These are phyloP conservation scores for Pyrenochaeta sp. DNA, from an alignment of 2,329 filamentous ascomycete species.

Conservation along the genomic window DNA sequence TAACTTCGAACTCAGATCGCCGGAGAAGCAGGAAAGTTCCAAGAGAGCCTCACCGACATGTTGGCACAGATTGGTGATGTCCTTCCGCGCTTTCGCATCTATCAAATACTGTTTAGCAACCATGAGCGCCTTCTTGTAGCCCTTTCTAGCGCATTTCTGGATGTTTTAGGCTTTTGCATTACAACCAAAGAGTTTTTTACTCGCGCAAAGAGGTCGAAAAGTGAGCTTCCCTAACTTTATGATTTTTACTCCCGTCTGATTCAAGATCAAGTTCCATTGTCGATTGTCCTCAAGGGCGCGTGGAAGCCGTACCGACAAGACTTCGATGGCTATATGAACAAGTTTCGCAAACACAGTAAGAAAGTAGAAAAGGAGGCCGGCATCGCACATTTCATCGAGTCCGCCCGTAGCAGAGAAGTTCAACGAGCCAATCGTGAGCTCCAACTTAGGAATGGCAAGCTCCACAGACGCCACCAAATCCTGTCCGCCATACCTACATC, in stretches of 20 bases:
- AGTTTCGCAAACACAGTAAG: slow-evolving; percentile 23
- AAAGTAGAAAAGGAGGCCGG: slow-evolving; percentile 24
- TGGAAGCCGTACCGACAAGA: slow-evolving; percentile 26
- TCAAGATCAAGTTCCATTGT: slow-evolving; percentile 11
- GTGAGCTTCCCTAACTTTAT: slow-evolving; percentile 4
- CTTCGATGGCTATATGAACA: slow-evolving; percentile 22
- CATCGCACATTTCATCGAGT: slow-evolving; percentile 29
- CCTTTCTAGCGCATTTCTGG: slow-evolving; percentile 23
- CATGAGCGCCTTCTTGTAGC: slow-evolving; percentile 25
- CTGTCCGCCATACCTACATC: slow-evolving; percentile 13
- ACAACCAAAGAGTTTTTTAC: slow-evolving; percentile 22
- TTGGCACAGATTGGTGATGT: slow-evolving; percentile 28
- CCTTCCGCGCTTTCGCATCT: slow-evolving; percentile 27
- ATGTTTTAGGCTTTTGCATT: slow-evolving; percentile 25
- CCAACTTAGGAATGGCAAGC: slow-evolving; percentile 16
- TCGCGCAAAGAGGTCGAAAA: slow-evolving; percentile 9
- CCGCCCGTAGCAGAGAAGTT: slow-evolving; percentile 12
- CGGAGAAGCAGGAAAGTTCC: slow-evolving; percentile 22
- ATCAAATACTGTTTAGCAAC: slow-evolving; percentile 22
- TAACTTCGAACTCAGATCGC: slow-evolving; percentile 18
- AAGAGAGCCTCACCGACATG: slow-evolving; percentile 31
- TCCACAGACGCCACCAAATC: slow-evolving; percentile 10
- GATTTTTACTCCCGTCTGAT: not conserved
- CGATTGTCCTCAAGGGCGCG: slow-evolving; percentile 14
- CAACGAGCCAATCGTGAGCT: slow-evolving; percentile 19